Evolutionary conservation across 306 rosid species (phyloP), one percentile per base, ranked within the genome.

Genomic region (Fragaria iinumae): DNA sequence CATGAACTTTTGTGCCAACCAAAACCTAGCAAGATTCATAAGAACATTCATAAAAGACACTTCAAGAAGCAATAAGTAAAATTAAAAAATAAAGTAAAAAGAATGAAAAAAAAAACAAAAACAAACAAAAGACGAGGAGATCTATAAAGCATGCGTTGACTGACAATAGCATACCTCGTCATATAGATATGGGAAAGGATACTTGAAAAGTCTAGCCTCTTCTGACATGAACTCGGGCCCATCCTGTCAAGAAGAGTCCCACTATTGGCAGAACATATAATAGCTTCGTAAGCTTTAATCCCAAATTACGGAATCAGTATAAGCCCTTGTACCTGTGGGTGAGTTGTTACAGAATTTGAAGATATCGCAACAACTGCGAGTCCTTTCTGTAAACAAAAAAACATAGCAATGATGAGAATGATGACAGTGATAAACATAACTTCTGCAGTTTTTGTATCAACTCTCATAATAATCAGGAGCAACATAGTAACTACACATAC

Each of bases 161-260:
- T 74, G 79, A 60, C 68, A 25, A 48, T 23, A 73, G 56, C 59
- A 67, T 78, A 92, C 98, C 95, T 90, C 97, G 11, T 95, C 98
- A 45, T 90, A 90, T 29, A 92, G 81, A 84, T 95, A 95, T 43
- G 98, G 98, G 79, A 95, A 95, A 59, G 98, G 93, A 81, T 92
- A 95, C 41, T 80, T 86, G 69, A 88, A 87, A 79, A 81, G 81
- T 66, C 84, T 88, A 80, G 97, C 96, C 7, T 95, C 98, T 87
- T 90, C 97, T 23, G 93, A 91, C 97, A 95, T 95, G 79, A 83
- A 87, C 82, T 84, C 78, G 11, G 98, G 96, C 76, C 98, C 98
- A 84, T 95, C 98, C 97, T 95, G 92, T 79, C 86, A 89, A 73
- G 78, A 85, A 80, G 36, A 85, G 81, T 74, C 77, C 80, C 80